Percentiles rank a stretch among this genome's conserved stretches.
Evolutionary conservation across 257 asterid species (phyloP).

Genomic region (Forsythia suspensa): DNA sequence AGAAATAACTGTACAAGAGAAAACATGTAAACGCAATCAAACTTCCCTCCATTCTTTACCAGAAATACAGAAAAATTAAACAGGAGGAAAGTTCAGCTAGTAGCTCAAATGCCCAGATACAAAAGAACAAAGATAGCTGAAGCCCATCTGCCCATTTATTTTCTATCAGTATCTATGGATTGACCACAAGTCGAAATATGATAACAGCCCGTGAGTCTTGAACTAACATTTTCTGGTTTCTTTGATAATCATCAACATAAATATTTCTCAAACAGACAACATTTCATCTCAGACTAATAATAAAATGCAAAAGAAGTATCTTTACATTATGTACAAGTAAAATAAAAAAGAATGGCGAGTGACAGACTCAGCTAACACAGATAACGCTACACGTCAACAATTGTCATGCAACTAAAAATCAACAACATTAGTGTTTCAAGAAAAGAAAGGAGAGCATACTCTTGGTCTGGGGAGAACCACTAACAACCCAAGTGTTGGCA

Average conservation of each 20-base stretch:
- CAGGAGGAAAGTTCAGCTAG: background rate
- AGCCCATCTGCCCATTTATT: background rate
- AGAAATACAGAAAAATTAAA: background rate
- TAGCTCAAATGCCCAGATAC: background rate
- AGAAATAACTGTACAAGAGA: background rate
- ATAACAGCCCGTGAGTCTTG: background rate
- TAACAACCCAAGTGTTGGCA: constrained; percentile 88
- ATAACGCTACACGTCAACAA: background rate
- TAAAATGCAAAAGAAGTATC: too few relatives aligned
- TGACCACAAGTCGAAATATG: background rate
- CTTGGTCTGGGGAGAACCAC: constrained; percentile 80
- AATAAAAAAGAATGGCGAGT: background rate
- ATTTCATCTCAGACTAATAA: background rate
- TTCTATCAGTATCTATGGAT: background rate
- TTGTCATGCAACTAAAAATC: background rate
- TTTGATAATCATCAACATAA: too few relatives aligned
- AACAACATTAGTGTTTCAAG: background rate
- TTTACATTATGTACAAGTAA: background rate
- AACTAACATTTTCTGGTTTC: background rate
- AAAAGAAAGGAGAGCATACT: constrained; percentile 36
- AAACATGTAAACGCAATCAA: background rate
- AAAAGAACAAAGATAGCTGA: background rate
- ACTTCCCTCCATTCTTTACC: background rate
- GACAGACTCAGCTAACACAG: background rate
- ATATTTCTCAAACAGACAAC: background rate